phyloP scores from a whole-genome alignment of 768 basidiomycete species.

The Ramaria sp. region DNA sequence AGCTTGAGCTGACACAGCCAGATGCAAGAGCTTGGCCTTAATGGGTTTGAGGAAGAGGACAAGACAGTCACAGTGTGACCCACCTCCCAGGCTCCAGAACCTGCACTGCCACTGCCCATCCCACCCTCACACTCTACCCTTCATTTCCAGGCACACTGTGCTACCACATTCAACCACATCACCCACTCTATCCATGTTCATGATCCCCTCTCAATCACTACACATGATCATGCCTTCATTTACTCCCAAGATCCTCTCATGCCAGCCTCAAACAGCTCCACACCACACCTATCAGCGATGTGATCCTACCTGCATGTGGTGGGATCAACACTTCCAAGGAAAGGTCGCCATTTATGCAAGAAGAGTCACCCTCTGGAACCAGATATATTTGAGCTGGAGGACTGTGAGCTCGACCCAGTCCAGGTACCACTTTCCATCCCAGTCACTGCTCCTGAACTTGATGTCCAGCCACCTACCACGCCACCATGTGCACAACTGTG shows the following conservation, averaged over 20 bases:
- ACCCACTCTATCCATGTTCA: slow-evolving; percentile 54
- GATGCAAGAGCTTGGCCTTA: slow-evolving; percentile 4
- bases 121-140: slow-evolving; percentile 11
- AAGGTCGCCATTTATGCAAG: slow-evolving; percentile 58
- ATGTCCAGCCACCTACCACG: not conserved
- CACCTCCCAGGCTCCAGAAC: slow-evolving; percentile 25
- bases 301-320: slow-evolving; percentile 48
- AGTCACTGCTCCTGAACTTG: not conserved
- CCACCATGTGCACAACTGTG: not conserved
- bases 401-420: slow-evolving; percentile 10
- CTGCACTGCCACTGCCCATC: slow-evolving; percentile 20
- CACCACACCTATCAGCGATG: slow-evolving; percentile 27
- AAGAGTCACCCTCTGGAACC: slow-evolving; percentile 57
- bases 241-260: slow-evolving; percentile 27
- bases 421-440: not conserved
- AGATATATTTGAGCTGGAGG: slow-evolving; percentile 42
- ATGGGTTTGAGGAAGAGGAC: slow-evolving; percentile 38
- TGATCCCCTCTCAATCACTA: slow-evolving; percentile 42
- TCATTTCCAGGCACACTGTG: not conserved
- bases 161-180: slow-evolving; percentile 39
- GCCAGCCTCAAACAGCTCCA: slow-evolving; percentile 29
- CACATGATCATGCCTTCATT: slow-evolving; percentile 33
- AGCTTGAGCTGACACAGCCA: slow-evolving; percentile 22
- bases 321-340: slow-evolving; percentile 45
- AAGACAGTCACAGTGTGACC: slow-evolving; percentile 58